Conservation (phyloP, 2,329 filamentous ascomycete species). For the Venturia carpophila region DNA sequence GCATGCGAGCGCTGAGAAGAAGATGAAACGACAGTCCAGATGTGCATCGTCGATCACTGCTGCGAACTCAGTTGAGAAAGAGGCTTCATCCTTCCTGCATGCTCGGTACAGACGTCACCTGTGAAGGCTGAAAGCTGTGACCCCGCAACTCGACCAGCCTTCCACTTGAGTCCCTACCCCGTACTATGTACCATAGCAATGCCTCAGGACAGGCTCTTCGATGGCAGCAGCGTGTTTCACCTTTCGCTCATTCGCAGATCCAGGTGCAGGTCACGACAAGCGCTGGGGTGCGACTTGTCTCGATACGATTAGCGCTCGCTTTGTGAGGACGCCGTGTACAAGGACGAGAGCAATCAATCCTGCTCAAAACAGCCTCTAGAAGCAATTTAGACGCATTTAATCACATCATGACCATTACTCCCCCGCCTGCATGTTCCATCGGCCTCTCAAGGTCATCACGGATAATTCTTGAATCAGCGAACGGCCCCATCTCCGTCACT, state of each 20-base stretch:
- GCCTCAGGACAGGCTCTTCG: no score
- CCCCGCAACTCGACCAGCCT: neutral
- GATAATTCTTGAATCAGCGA: neutral
- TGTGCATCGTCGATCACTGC: neutral
- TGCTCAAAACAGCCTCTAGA: neutral
- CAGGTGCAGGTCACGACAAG: neutral
- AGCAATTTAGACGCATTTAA: slow-evolving; percentile 2
- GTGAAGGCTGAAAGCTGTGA: neutral
- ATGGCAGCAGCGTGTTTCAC: neutral
- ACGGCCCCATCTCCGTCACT: neutral
- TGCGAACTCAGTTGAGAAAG: neutral
- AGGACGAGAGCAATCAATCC: neutral
- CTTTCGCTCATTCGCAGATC: neutral
- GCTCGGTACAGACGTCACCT: neutral
- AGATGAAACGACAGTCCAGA: no score
- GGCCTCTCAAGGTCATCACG: neutral
- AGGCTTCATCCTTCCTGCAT: neutral
- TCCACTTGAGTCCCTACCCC: no score
- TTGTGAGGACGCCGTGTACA: slow-evolving; percentile 3
- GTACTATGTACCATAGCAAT: no score
- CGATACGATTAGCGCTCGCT: neutral
- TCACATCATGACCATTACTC: neutral
- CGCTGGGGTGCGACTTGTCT: neutral
- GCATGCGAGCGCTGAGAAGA: neutral
- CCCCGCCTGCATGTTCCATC: neutral